Conservation (phyloP, 139 green algal genomes). For the Pleodorina starrii region DNA sequence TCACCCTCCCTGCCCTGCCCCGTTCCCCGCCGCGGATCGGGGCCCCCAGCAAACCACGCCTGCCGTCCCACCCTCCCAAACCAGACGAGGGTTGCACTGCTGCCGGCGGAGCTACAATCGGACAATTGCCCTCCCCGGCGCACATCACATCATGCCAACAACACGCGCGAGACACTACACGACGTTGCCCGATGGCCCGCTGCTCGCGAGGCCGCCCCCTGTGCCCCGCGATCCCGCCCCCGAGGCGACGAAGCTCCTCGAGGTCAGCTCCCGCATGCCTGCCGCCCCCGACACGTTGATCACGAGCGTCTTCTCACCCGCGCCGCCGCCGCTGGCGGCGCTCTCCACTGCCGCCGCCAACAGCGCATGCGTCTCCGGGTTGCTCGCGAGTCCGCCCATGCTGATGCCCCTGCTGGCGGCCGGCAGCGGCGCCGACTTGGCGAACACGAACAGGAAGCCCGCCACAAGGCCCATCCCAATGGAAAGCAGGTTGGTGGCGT, state of each 20-base stretch:
- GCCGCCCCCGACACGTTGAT: neutral
- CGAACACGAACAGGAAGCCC: conserved; percentile 65
- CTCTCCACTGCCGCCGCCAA: neutral
- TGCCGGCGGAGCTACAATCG: too few relatives aligned
- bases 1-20: too few relatives aligned
- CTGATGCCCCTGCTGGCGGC: neutral
- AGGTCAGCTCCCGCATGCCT: conserved; percentile 7
- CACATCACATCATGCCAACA: too few relatives aligned
- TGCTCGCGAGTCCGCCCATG: too few relatives aligned
- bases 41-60: too few relatives aligned
- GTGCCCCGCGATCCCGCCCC: neutral
- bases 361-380: neutral
- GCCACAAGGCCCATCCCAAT: conserved; percentile 56
- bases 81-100: too few relatives aligned
- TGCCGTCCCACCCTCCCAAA: too few relatives aligned
- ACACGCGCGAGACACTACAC: neutral
- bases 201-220: neutral
- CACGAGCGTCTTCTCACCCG: neutral
- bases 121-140: too few relatives aligned
- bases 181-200: neutral
- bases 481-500: conserved; percentile 43
- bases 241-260: neutral
- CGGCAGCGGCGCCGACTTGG: conserved; percentile 42
- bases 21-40: too few relatives aligned
- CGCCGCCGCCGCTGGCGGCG: neutral